A percentile compares a stretch with the other conserved stretches of the same genome.
phyloP scores from a whole-genome alignment of 768 basidiomycete genomes.

The Pluteus cervinus region DNA sequence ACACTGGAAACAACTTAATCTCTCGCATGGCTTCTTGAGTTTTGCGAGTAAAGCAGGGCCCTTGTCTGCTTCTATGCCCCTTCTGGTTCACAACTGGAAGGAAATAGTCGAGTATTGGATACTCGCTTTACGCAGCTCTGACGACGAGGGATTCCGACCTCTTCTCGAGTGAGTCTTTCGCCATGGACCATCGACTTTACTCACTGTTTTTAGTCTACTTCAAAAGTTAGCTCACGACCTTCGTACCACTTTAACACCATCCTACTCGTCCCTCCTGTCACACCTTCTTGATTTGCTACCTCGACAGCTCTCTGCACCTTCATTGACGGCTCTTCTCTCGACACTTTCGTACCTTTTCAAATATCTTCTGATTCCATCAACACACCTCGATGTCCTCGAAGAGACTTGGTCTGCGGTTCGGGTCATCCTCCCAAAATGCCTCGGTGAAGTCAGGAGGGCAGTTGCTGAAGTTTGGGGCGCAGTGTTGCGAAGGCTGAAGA shows the following conservation, averaged over 20 bases:
- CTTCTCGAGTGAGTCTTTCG: conserved; percentile 62
- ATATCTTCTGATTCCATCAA: conserved; percentile 62
- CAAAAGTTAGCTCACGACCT: conserved; percentile 79
- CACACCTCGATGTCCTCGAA: conserved; percentile 46
- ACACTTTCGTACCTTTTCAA: conserved; percentile 69
- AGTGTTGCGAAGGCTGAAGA: conserved; percentile 66
- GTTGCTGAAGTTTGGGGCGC: conserved; percentile 87
- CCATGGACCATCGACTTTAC: neutral
- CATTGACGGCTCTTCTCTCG: conserved; percentile 58
- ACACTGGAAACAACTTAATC: conserved; percentile 76
- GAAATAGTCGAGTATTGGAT: conserved; percentile 65
- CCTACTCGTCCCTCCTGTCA: conserved; percentile 49
- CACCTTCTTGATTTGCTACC: conserved; percentile 53
- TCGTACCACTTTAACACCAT: conserved; percentile 65
- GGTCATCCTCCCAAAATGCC: conserved; percentile 47
- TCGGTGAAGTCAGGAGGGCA: conserved; percentile 67
- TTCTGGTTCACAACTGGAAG: conserved; percentile 76
- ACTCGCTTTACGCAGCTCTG: conserved; percentile 45
- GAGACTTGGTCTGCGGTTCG: conserved; percentile 56
- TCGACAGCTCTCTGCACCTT: conserved; percentile 50
- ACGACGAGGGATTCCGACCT: conserved; percentile 67
- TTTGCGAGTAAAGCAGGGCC: conserved; percentile 59
- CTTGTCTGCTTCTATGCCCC: conserved; percentile 69
- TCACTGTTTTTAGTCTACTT: conserved; percentile 48
- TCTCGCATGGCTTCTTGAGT: conserved; percentile 65